Percentiles rank a stretch among this genome's conserved stretches.
These are phyloP conservation scores for Raphanus sativus DNA, from an alignment of 345 rosid genomes.

Conservation along the genomic window DNA sequence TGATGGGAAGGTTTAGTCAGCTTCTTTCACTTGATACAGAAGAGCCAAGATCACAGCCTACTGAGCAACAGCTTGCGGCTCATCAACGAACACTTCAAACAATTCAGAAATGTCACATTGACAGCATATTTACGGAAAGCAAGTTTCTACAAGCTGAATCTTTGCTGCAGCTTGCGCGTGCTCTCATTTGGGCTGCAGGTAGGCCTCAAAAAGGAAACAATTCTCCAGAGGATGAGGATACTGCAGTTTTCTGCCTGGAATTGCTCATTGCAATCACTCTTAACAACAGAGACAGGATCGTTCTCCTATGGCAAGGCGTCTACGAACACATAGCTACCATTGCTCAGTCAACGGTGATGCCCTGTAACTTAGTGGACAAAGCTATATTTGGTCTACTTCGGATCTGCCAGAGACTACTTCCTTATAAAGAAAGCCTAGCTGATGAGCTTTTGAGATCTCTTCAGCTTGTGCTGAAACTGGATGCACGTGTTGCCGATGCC, in stretches of 20 bases:
- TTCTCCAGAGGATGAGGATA: constrained; percentile 97
- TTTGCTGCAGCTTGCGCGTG: constrained; percentile 85
- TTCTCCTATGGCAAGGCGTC: constrained; percentile 93
- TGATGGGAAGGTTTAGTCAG: constrained; percentile 99
- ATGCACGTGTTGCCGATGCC: constrained; percentile 97
- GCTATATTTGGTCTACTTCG: constrained; percentile 97
- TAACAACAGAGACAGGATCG: constrained; percentile 93
- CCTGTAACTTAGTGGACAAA: constrained; percentile 89
- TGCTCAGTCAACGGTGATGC: constrained; percentile 94
- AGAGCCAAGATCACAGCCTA: constrained; percentile 98
- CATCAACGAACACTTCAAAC: constrained; percentile 95
- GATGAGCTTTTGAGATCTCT: constrained; percentile 97
- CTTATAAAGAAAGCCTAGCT: constrained; percentile 95
- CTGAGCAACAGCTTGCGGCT: constrained; percentile 98
- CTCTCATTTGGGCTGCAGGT: constrained; percentile 97
- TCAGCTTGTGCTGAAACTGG: constrained; percentile 95
- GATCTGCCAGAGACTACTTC: constrained; percentile 95
- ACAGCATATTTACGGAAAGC: constrained; percentile 94
- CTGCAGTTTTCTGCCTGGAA: constrained; percentile 97
- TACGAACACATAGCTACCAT: constrained; percentile 96
- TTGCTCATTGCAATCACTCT: constrained; percentile 94
- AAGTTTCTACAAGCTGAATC: constrained; percentile 98
- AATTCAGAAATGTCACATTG: constrained; percentile 96
- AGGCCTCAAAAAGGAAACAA: constrained; percentile 88
- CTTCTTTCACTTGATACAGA: constrained; percentile 95